Evolutionary conservation across 768 basidiomycete genomes (phyloP).

Genomic region (Boletellus sp.): DNA sequence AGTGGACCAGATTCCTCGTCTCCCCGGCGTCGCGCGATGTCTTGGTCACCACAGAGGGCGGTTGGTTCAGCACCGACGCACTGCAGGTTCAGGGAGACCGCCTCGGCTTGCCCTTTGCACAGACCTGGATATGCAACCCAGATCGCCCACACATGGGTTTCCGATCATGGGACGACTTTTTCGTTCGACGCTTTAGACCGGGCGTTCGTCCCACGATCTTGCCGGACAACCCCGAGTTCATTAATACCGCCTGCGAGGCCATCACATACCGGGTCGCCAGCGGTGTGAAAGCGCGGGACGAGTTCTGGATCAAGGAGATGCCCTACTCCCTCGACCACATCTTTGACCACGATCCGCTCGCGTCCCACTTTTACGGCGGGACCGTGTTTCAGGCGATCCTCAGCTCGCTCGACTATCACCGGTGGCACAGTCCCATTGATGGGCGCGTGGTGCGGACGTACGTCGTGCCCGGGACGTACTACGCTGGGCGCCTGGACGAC

Average conservation of each 20-base stretch:
- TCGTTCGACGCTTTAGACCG: constrained; percentile 41
- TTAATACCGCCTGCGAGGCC: constrained; percentile 55
- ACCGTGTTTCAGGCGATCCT: constrained; percentile 59
- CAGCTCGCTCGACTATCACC: constrained; percentile 52
- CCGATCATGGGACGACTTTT: constrained; percentile 54
- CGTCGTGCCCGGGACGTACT: constrained; percentile 52
- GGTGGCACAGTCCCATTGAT: constrained; percentile 59
- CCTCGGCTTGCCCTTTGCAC: constrained; percentile 29
- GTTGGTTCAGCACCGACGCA: constrained; percentile 48
- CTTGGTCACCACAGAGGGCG: constrained; percentile 35
- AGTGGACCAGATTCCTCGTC: constrained; percentile 47
- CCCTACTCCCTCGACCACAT: constrained; percentile 58
- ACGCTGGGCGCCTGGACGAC: constrained; percentile 33
- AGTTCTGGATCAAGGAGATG: constrained; percentile 61
- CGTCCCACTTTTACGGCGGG: constrained; percentile 45
- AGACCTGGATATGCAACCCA: constrained; percentile 42
- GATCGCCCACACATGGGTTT: constrained; percentile 41
- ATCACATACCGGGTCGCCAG: constrained; percentile 39
- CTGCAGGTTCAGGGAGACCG: constrained; percentile 4
- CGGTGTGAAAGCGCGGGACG: constrained; percentile 40
- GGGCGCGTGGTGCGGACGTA: constrained; percentile 40
- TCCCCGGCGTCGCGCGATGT: constrained; percentile 42
- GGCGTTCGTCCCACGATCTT: constrained; percentile 38
- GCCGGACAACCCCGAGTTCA: constrained; percentile 29
- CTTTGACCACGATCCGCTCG: constrained; percentile 41